Evolutionary conservation across 2,329 filamentous ascomycete genomes (phyloP), one percentile per base, ranked within the genome.

Genomic region (Arthrobotrys sinensis): DNA sequence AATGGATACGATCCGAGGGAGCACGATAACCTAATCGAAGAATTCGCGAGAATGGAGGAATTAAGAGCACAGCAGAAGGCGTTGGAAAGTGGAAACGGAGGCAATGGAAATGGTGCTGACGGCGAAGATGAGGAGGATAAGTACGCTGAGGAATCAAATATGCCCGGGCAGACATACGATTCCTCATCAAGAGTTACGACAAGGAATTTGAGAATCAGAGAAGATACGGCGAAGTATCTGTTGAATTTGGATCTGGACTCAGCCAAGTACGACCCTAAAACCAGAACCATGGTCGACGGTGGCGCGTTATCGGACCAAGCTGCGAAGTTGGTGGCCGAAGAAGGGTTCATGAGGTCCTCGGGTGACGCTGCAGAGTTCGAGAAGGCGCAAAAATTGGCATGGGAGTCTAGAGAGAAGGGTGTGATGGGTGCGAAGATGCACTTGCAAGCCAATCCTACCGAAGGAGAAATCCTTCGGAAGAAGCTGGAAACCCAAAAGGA

Each of bases 201-300:
- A 0, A 89, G 94, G 75, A 96, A 98, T 83, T 87, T 99, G 72
- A 90, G 96, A 80, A 90, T 99, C 83, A 90, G 96, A 84, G 96
- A 99, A 85, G 96, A 99, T 84, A 99, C 96, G 0, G 96, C 96
- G 21, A 98, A 97, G 83, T 99, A 99, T 83, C 87, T 99, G 1
- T 87, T 97, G 7, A 98, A 98, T 83, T 89, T 99, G 32, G 96
- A 99, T 83, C 88, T 97, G 1, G 96, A 99, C 82, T 97, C 94
- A 0, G 96, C 96, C 1, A 96, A 97, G 84, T 99, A 99, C 85
- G 95, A 99, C 83, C 96, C 96, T 0, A 99, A 99, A 84, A 97
- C 94, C 11, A 89, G 96, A 82, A 91, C 92, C 7, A 93, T 99
- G 88, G 92, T 97, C 21, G 93, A 97, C 83, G 70, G 69, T 14